A percentile compares a stretch with the other conserved stretches of the same genome.
phyloP scores from a whole-genome alignment of 2,329 filamentous ascomycete species.

The Albifimbria verrucaria region DNA sequence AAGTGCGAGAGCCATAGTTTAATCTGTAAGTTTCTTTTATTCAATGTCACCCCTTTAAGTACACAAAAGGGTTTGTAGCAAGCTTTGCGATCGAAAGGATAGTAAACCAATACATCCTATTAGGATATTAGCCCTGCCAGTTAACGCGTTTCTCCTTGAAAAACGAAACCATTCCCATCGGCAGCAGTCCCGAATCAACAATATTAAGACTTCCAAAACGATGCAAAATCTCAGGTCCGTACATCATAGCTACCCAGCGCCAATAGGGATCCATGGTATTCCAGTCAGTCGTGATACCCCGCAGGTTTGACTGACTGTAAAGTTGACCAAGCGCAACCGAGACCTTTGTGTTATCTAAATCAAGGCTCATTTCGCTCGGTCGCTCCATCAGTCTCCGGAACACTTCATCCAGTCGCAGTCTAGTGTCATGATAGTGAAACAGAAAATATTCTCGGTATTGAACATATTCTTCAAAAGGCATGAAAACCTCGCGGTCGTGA shows the following conservation, averaged over 20 bases:
- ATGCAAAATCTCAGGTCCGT: conserved; percentile 39
- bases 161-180: conserved; percentile 44
- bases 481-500: conserved; percentile 35
- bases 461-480: conserved; percentile 41
- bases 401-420: conserved; percentile 22
- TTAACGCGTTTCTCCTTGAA: conserved; percentile 40
- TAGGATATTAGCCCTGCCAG: conserved; percentile 33
- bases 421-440: conserved; percentile 17
- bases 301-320: conserved; percentile 9
- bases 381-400: conserved; percentile 33
- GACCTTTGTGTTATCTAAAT: conserved; percentile 21
- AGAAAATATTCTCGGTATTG: conserved; percentile 38
- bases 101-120: no score
- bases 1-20: no score
- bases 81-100: no score
- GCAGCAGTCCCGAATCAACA: conserved; percentile 41
- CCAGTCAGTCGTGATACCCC: conserved; percentile 25
- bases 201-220: conserved; percentile 42
- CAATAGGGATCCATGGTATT: conserved; percentile 37
- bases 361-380: conserved; percentile 23
- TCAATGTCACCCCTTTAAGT: no score
- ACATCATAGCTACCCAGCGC: conserved; percentile 44
- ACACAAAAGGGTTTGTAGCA: no score
- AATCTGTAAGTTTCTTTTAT: no score
- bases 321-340: conserved; percentile 18